Percentiles rank a stretch among this genome's conserved stretches.
These are phyloP conservation scores for Penicillium macrosclerotiorum DNA, from an alignment of 495 filamentous ascomycete genomes.

Conservation along the genomic window DNA sequence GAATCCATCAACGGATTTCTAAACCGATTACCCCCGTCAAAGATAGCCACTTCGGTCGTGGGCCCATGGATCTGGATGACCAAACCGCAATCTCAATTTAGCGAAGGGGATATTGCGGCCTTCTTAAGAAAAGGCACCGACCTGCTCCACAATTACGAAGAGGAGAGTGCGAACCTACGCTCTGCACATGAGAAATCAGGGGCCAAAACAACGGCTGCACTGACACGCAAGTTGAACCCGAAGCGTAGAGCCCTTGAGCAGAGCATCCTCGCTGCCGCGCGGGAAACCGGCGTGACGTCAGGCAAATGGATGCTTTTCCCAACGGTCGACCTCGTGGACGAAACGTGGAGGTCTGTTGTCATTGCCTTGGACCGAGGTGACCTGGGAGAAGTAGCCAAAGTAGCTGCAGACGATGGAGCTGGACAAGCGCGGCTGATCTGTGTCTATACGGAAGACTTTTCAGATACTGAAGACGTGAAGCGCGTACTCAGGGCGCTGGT, in stretches of 20 bases:
- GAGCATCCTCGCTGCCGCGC: conserved; percentile 56
- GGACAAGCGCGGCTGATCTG: conserved; percentile 57
- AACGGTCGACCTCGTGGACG: conserved; percentile 51
- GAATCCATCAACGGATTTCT: conserved; percentile 66
- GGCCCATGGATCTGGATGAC: conserved; percentile 67
- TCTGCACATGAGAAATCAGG: conserved; percentile 34
- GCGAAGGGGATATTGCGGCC: conserved; percentile 32
- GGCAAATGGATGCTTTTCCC: conserved; percentile 91
- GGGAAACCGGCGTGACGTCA: conserved; percentile 49
- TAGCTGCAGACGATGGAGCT: conserved; percentile 53
- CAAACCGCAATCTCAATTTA: conserved; percentile 45
- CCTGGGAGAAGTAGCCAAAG: conserved; percentile 68
- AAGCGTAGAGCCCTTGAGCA: conserved; percentile 49
- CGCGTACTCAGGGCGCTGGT: conserved; percentile 61
- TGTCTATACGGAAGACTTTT: conserved; percentile 74
- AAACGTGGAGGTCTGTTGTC: conserved; percentile 61
- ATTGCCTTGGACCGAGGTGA: conserved; percentile 60
- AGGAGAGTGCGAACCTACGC: conserved; percentile 37
- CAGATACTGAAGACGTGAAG: conserved; percentile 63
- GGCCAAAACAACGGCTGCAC: conserved; percentile 30
- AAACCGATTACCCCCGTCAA: conserved; percentile 61
- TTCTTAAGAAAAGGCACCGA: conserved; percentile 44
- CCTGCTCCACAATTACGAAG: conserved; percentile 42
- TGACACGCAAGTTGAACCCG: conserved; percentile 50
- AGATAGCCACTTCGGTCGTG: conserved; percentile 33